Conservation (phyloP, 176 grass and related monocot genomes). For the Juncus effusus region DNA sequence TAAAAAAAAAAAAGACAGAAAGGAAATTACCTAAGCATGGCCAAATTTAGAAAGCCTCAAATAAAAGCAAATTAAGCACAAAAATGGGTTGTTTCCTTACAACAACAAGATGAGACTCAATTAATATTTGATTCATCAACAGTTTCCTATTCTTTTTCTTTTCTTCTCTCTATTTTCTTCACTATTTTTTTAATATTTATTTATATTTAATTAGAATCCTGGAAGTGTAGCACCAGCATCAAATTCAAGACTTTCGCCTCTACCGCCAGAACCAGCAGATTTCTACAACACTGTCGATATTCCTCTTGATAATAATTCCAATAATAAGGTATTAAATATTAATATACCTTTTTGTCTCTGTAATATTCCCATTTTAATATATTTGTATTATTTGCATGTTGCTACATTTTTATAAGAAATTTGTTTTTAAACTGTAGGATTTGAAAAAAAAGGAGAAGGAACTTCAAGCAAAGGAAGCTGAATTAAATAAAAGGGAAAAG, state of each 20-base stretch:
- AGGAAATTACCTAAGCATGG: too few relatives aligned
- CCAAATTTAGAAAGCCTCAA: too few relatives aligned
- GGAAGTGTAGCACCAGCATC: conserved; percentile 54
- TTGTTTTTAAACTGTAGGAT: conserved; percentile 43
- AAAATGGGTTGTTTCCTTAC: too few relatives aligned
- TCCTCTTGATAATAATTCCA: conserved; percentile 55
- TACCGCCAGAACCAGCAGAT: conserved; percentile 77
- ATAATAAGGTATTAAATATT: conserved; percentile 59
- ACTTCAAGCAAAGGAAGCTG: conserved; percentile 82
- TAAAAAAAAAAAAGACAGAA: too few relatives aligned
- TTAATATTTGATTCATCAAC: too few relatives aligned
- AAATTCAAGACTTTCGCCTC: conserved; percentile 81
- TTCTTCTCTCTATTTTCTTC: too few relatives aligned
- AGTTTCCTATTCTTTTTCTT: too few relatives aligned
- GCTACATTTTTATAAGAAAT: conserved; percentile 26
- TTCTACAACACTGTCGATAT: conserved; percentile 91
- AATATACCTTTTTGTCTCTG: neutral
- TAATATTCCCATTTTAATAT: neutral
- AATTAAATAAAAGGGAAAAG: conserved; percentile 91
- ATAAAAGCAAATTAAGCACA: too few relatives aligned
- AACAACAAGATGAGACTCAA: too few relatives aligned
- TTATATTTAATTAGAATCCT: conserved; percentile 49
- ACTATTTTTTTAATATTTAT: too few relatives aligned
- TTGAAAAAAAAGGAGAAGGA: conserved; percentile 88
- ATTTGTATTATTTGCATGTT: conserved; percentile 48